phyloP scores from a whole-genome alignment of 805 yeast genomes.

The Zygosaccharomyces rouxii region DNA sequence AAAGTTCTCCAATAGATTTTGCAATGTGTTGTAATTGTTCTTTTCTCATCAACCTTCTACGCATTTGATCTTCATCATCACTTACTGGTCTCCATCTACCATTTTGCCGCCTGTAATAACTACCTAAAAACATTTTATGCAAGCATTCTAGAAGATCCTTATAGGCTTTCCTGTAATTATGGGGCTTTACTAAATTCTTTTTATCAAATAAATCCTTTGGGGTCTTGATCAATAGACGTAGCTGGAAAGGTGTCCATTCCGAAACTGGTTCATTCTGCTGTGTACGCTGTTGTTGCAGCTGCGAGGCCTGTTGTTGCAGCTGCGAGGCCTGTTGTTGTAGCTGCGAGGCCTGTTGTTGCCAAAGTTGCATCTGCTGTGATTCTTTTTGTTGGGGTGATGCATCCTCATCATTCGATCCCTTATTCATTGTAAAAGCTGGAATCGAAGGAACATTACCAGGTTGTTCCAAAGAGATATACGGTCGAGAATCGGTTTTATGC shows the following conservation, averaged over 20 bases:
- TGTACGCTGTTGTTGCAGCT: neutral
- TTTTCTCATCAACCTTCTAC: conserved; percentile 5
- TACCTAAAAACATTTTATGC: conserved; percentile 15
- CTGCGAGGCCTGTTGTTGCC: neutral
- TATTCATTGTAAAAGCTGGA: conserved; percentile 1
- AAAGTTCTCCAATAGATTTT: conserved; percentile 43
- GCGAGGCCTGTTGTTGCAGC: neutral
- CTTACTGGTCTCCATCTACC: neutral
- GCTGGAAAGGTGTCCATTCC: conserved; percentile 19
- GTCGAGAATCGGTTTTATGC: conserved; percentile 18
- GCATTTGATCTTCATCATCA: conserved; percentile 5
- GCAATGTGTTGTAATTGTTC: conserved; percentile 36
- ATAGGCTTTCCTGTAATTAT: conserved; percentile 25
- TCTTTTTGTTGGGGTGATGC: neutral
- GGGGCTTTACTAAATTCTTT: conserved; percentile 19
- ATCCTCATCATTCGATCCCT: neutral
- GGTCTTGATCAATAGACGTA: conserved; percentile 23
- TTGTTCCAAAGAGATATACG: conserved; percentile 22
- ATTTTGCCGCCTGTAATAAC: conserved; percentile 1
- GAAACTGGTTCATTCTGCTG: neutral
- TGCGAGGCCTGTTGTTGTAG: neutral
- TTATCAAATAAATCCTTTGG: conserved; percentile 23
- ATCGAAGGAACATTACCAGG: conserved; percentile 1
- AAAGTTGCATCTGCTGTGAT: neutral
- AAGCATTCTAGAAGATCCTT: conserved; percentile 15